Conservation (phyloP, 352 stramenopile species). For the Phytophthora nicotianae region DNA sequence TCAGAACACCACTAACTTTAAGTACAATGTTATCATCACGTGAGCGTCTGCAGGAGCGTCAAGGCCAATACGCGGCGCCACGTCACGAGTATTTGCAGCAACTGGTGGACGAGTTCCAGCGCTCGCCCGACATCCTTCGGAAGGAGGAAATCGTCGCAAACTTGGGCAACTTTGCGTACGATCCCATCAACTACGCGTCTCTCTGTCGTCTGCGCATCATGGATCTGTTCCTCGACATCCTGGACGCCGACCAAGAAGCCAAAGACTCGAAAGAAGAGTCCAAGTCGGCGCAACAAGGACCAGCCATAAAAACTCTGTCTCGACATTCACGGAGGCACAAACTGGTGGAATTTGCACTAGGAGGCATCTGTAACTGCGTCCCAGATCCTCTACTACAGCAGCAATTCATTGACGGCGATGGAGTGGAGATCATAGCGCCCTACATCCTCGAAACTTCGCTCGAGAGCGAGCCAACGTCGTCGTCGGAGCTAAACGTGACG, state of each 20-base stretch:
- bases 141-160: constrained; percentile 82
- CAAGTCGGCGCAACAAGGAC: constrained; percentile 11
- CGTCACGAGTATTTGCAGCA: constrained; percentile 82
- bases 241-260: constrained; percentile 51
- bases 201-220: constrained; percentile 64
- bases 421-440: constrained; percentile 47
- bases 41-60: constrained; percentile 58
- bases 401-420: constrained; percentile 57
- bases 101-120: constrained; percentile 77
- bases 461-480: constrained; percentile 12
- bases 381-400: constrained; percentile 57
- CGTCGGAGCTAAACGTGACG: constrained; percentile 44
- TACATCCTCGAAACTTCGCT: constrained; percentile 43
- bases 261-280: constrained; percentile 1
- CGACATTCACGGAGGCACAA: constrained; percentile 27
- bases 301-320: constrained; percentile 2
- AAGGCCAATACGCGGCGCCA: constrained; percentile 68
- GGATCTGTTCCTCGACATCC: constrained; percentile 80
- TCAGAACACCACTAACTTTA: no score
- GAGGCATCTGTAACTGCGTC: constrained; percentile 83
- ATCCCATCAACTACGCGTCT: constrained; percentile 81
- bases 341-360: constrained; percentile 73
- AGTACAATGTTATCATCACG: constrained; percentile 73
- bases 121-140: constrained; percentile 56
- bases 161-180: constrained; percentile 86